These are phyloP conservation scores for Cruciata laevipes DNA, from an alignment of 257 asterid genomes.

Conservation along the genomic window DNA sequence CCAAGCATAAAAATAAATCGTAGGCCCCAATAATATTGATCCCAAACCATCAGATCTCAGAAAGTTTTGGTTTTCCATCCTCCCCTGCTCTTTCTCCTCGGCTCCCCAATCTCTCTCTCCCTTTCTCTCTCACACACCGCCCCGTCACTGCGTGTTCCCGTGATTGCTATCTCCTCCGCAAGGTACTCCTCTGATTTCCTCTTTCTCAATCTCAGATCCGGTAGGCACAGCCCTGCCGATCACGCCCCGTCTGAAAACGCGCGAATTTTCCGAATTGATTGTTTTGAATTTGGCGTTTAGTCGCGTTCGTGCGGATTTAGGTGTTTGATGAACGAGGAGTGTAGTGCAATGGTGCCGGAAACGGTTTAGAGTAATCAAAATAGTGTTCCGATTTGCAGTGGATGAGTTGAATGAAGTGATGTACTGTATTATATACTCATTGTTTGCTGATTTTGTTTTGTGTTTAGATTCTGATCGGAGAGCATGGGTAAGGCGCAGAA, in stretches of 20 bases:
- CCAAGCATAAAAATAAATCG: not conserved
- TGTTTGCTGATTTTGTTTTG: not conserved
- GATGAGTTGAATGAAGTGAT: not conserved
- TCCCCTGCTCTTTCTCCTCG: conserved; percentile 2
- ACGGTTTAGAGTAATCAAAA: not conserved
- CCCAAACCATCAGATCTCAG: conserved; percentile 20
- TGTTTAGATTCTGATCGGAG: conserved; percentile 27
- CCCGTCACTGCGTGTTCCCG: not conserved
- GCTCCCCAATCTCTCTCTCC: not conserved
- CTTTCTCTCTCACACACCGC: not conserved
- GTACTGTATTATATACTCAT: not conserved
- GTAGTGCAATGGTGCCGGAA: not conserved
- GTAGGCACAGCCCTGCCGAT: not conserved
- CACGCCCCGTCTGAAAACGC: not conserved
- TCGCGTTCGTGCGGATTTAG: not conserved
- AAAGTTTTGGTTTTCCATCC: conserved; percentile 1
- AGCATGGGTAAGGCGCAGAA: conserved; percentile 58
- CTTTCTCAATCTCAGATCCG: conserved; percentile 17
- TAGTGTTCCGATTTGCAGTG: not conserved
- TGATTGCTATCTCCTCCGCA: conserved; percentile 4
- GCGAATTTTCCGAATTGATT: not conserved
- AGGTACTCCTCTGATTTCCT: conserved; percentile 12
- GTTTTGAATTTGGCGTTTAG: not conserved
- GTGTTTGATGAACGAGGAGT: not conserved
- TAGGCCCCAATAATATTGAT: not conserved